Percentiles rank a stretch among this genome's conserved stretches.
phyloP scores from a whole-genome alignment of 1,139 yeast species.

The Candida gigantensis region DNA sequence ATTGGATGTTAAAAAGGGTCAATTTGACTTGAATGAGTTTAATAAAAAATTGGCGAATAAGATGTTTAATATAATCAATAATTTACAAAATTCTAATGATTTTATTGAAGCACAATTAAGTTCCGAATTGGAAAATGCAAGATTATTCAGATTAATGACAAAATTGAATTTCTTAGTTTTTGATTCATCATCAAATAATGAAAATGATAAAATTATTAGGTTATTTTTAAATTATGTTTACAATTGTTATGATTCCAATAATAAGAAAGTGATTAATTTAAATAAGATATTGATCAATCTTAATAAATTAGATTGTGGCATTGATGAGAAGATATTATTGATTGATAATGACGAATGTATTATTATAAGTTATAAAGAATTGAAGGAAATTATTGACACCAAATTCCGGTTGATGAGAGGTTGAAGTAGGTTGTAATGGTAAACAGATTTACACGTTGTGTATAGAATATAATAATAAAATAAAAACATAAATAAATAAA shows the following conservation, averaged over 20 bases:
- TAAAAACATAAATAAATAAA: too few species aligned
- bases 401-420: conserved; percentile 60
- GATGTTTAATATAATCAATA: conserved; percentile 50
- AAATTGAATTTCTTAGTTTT: conserved; percentile 80
- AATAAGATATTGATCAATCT: conserved; percentile 77
- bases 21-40: conserved; percentile 30
- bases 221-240: conserved; percentile 84
- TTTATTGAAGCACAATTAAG: conserved; percentile 65
- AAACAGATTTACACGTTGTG: too few species aligned
- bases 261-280: conserved; percentile 79
- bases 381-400: conserved; percentile 71
- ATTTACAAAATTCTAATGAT: conserved; percentile 60
- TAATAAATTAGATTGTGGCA: conserved; percentile 91
- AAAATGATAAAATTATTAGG: conserved; percentile 72
- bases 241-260: conserved; percentile 73
- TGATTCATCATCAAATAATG: conserved; percentile 56
- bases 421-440: too few species aligned
- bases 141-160: conserved; percentile 78
- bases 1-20: conserved; percentile 15
- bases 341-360: conserved; percentile 84
- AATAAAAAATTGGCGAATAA: conserved; percentile 34
- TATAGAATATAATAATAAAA: too few species aligned
- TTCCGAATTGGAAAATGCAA: conserved; percentile 82
- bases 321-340: conserved; percentile 77
- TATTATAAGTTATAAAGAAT: conserved; percentile 76